phyloP scores from a whole-genome alignment of 208 protist genomes.

The Trypanosoma melophagium region DNA sequence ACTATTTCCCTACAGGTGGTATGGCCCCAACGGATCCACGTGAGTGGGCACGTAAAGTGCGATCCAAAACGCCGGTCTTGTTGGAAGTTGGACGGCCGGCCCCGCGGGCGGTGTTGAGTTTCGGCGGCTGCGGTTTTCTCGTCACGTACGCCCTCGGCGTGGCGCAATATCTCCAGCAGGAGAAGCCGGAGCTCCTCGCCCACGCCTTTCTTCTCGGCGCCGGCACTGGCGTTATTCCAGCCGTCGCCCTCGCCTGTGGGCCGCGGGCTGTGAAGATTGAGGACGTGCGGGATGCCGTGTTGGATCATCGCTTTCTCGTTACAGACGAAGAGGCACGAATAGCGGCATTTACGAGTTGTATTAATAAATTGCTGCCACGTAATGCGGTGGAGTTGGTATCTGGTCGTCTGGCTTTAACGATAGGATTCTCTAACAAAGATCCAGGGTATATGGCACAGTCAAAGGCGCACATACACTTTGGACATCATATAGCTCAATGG shows the following conservation, averaged over 20 bases:
- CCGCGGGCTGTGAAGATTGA: conserved; percentile 70
- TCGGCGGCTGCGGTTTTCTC: conserved; percentile 84
- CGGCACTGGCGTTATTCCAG: conserved; percentile 77
- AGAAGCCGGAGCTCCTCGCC: conserved; percentile 72
- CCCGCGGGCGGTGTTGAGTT: conserved; percentile 83
- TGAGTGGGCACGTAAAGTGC: conserved; percentile 75
- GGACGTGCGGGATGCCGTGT: conserved; percentile 75
- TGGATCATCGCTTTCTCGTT: conserved; percentile 77
- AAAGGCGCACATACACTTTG: conserved; percentile 85
- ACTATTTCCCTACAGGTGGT: neutral
- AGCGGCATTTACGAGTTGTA: conserved; percentile 61
- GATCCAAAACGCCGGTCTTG: conserved; percentile 78
- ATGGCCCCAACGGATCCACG: conserved; percentile 67
- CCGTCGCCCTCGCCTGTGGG: conserved; percentile 79
- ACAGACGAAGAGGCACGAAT: conserved; percentile 76
- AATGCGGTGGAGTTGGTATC: conserved; percentile 74
- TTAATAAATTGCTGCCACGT: conserved; percentile 73
- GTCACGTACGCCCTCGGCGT: conserved; percentile 89
- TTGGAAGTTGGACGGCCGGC: conserved; percentile 80
- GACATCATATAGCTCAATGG: conserved; percentile 88
- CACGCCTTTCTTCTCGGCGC: conserved; percentile 81
- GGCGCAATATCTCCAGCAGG: conserved; percentile 84
- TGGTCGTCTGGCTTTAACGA: conserved; percentile 79
- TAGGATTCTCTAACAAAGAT: conserved; percentile 85
- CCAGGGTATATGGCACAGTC: conserved; percentile 81